These are phyloP conservation scores for Acanthamoeba castellanii DNA, from an alignment of 208 protist genomes.

Conservation along the genomic window DNA sequence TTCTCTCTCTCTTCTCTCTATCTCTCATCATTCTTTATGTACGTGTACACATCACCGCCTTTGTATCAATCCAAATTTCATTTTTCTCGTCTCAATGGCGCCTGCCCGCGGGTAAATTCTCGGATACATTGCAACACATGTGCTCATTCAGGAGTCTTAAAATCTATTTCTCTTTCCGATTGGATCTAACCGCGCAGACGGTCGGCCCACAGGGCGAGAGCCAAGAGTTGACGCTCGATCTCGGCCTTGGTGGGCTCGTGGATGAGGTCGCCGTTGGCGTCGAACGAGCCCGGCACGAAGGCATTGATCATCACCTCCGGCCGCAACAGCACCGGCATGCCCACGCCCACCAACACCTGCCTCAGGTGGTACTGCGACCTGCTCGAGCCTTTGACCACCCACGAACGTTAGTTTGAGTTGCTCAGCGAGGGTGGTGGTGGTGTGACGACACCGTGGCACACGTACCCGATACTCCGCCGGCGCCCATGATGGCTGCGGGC, in stretches of 20 bases:
- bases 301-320: conserved; percentile 16
- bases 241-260: conserved; percentile 32
- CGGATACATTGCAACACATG: too few relatives aligned
- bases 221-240: neutral
- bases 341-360: neutral
- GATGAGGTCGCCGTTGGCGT: conserved; percentile 21
- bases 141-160: too few relatives aligned
- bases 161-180: neutral
- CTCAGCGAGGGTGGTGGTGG: too few relatives aligned
- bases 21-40: neutral
- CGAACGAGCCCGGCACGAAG: conserved; percentile 18
- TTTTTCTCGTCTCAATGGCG: too few relatives aligned
- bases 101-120: too few relatives aligned
- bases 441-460: neutral
- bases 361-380: conserved; percentile 52
- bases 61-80: neutral
- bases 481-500: conserved; percentile 2
- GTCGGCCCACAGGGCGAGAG: conserved; percentile 30
- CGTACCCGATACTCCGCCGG: neutral
- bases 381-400: conserved; percentile 3
- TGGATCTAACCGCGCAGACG: neutral
- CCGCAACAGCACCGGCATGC: neutral
- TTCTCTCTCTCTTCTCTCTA: neutral
- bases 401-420: neutral
- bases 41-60: conserved; percentile 45